Percentiles rank a stretch among this genome's conserved stretches.
Evolutionary conservation across 495 filamentous ascomycete genomes (phyloP).

Genomic region (Immersiella caudata): DNA sequence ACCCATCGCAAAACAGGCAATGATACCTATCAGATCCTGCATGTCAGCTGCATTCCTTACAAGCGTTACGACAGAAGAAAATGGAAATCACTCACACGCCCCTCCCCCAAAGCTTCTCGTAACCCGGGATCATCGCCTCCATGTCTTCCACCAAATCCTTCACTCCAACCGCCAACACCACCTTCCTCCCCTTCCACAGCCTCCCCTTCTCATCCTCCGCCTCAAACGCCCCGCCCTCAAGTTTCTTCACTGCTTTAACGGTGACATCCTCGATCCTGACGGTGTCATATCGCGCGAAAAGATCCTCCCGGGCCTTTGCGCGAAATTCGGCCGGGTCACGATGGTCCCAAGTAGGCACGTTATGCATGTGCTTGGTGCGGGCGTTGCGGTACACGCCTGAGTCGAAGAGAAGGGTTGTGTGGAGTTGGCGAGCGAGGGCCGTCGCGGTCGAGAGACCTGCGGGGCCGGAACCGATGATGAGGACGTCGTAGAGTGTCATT

Average conservation of each 20-base stretch:
- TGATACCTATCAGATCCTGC: conserved; percentile 30
- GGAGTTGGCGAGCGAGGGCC: conserved; percentile 51
- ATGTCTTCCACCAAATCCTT: conserved; percentile 42
- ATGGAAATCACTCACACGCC: conserved; percentile 39
- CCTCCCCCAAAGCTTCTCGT: conserved; percentile 44
- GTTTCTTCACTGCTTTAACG: conserved; percentile 32
- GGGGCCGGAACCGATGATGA: conserved; percentile 62
- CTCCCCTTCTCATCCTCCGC: conserved; percentile 36
- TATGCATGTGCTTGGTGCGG: conserved; percentile 53
- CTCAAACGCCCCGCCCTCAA: conserved; percentile 38
- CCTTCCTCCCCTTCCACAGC: conserved; percentile 47
- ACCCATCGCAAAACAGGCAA: conserved; percentile 36
- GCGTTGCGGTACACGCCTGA: conserved; percentile 54
- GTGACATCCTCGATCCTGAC: conserved; percentile 42
- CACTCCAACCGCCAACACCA: conserved; percentile 54
- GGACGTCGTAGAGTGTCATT: conserved; percentile 40
- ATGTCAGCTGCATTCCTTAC: neutral
- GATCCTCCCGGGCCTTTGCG: conserved; percentile 37
- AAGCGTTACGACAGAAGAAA: neutral
- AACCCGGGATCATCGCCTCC: conserved; percentile 28
- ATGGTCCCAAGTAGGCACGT: conserved; percentile 53
- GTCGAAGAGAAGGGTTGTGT: conserved; percentile 55
- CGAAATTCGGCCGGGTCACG: conserved; percentile 45
- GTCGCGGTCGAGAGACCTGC: conserved; percentile 55
- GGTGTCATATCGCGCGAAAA: conserved; percentile 45